A percentile compares a stretch with the other conserved stretches of the same genome.
Evolutionary conservation across 352 stramenopile species (phyloP).

Genomic region (Phytophthora multivora): DNA sequence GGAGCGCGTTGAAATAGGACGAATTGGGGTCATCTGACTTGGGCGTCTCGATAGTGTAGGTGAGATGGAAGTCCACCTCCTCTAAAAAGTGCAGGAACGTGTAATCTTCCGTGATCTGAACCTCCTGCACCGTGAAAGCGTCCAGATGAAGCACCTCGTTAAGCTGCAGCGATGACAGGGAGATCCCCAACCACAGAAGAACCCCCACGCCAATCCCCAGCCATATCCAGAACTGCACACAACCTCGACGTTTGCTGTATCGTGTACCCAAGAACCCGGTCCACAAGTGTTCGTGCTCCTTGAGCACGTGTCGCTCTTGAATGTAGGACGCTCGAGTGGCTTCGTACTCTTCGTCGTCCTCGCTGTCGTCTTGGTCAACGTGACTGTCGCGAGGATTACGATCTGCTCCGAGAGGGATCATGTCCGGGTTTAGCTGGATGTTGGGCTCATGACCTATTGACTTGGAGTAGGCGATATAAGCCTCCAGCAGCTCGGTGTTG

Average conservation of each 20-base stretch:
- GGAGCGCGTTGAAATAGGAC: conserved; percentile 55
- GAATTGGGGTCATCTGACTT: conserved; percentile 27
- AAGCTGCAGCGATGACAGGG: conserved; percentile 38
- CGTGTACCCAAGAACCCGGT: conserved; percentile 54
- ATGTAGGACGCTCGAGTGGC: conserved; percentile 38
- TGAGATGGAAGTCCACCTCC: conserved; percentile 62
- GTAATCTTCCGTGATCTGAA: conserved; percentile 57
- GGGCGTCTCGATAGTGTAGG: conserved; percentile 50
- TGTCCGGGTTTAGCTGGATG: conserved; percentile 78
- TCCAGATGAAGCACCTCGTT: conserved; percentile 75
- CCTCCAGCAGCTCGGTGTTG: conserved; percentile 94
- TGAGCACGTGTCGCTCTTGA: conserved; percentile 39
- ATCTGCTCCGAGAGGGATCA: conserved; percentile 44
- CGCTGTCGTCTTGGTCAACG: conserved; percentile 71
- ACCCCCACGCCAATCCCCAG: conserved; percentile 42
- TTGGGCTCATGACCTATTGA: conserved; percentile 82
- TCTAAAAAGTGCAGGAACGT: conserved; percentile 67
- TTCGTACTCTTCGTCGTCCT: conserved; percentile 44
- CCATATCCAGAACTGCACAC: conserved; percentile 45
- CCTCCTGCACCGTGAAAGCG: conserved; percentile 56
- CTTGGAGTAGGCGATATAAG: conserved; percentile 93
- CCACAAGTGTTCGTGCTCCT: conserved; percentile 47
- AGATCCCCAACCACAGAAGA: conserved; percentile 35
- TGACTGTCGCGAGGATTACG: conserved; percentile 45
- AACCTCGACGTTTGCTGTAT: conserved; percentile 42